Base-by-base conservation (phyloP, 495 filamentous ascomycete species). In the Aspergillus affinis region DNA sequence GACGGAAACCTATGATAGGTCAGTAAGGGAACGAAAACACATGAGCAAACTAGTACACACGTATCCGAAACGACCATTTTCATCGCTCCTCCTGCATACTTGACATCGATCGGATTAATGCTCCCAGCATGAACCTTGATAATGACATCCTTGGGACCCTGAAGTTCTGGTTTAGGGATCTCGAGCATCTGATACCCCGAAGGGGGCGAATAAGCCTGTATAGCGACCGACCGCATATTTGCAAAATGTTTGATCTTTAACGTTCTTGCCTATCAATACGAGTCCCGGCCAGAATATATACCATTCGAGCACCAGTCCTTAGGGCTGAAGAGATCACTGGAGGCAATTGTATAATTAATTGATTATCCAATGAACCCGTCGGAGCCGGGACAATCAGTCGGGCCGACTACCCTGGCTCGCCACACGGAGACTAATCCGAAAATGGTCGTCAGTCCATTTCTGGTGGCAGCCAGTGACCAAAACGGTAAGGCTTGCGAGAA, bases 21-120 rank as follows among this genome's bases (percentile, higher is more conserved):
- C 30, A 48, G 19, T 30, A 9, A 48, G 4, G 0, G 18, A 17
- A 17, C 13, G 18, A n/a, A n/a, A 21, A 3, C 48, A 49, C 41
- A n/a, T 13, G 57, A 13, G 48, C 36, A 29, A 13, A 36, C 1
- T 27, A 8, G 13, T 13, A 71, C 66, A 17, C 58, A 66, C 64
- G 36, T 57, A 36, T 65, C 69, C 45, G 65, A 57, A 46, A 64
- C 55, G 30, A 70, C 61, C 23, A 71, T 21, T 49, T 78, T 76
- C 3, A 65, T 51, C 3, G 52, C 49, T 19, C 72, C 72, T 0
- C 59, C 61, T 3, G 81, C 76, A 30, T 81, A 63, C 58, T 82
- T 81, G 2, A 81, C 76, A 61, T 85, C 82, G 6, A 80, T 72
- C 0, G 82, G 79, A 52, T 78, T 73, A 52, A 85, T 66, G 36